Percentiles rank a stretch among this genome's conserved stretches.
These are phyloP conservation scores for Amanita exitialis DNA, from an alignment of 768 basidiomycete genomes.

Conservation along the genomic window DNA sequence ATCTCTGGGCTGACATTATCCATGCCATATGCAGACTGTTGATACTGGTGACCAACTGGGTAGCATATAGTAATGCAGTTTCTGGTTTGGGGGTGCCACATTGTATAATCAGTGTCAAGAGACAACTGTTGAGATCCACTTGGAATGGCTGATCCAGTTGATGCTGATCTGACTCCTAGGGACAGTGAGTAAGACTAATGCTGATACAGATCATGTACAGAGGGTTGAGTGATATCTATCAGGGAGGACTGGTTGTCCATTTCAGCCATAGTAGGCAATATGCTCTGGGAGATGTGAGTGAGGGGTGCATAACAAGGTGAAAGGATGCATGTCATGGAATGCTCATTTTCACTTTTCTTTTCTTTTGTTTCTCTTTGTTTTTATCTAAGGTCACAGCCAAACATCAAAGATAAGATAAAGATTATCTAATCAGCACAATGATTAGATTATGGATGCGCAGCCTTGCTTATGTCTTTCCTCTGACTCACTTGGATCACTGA, in stretches of 20 bases:
- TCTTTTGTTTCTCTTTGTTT: no score
- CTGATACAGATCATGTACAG: no score
- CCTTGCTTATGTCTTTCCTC: no score
- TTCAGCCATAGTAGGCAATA: constrained; percentile 2
- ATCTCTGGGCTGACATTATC: constrained; percentile 37
- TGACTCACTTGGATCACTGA: no score
- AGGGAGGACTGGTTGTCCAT: neutral
- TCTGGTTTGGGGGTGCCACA: neutral
- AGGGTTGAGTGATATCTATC: no score
- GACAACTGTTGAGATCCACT: neutral
- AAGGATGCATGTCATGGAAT: no score
- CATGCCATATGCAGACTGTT: constrained; percentile 31
- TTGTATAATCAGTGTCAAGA: neutral
- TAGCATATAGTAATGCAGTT: constrained; percentile 6
- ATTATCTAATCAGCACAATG: no score
- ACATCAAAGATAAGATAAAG: no score
- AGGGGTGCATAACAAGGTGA: no score
- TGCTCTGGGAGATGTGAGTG: neutral
- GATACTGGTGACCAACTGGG: constrained; percentile 22
- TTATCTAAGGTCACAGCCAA: no score
- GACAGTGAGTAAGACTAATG: neutral
- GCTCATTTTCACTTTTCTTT: no score
- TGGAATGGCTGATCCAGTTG: neutral
- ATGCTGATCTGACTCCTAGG: neutral
- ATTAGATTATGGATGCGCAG: no score